Evolutionary conservation across 768 basidiomycete genomes (phyloP), one percentile per base, ranked within the genome.

Genomic region (Mycena chlorophos): DNA sequence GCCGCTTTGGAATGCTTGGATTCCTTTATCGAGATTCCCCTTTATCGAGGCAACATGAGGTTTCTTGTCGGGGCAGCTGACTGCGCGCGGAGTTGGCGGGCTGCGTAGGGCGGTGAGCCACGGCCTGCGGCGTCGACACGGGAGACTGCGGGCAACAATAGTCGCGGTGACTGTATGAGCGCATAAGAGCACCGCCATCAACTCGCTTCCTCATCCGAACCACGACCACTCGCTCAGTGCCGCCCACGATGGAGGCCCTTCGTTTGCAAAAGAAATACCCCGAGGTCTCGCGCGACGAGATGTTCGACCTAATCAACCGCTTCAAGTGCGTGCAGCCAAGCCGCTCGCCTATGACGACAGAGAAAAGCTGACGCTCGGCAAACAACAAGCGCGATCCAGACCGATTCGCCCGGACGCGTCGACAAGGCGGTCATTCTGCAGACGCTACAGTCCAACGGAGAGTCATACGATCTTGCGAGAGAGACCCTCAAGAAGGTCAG

Each of bases 271-370:
- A 88, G 77, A 96, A 95, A 72, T 94, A 88, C 67, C 93, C 95
- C 16, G 88, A 95, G 65, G 86, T 97, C 63, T 78, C 90, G 38
- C 85, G 86, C 67, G 94, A 96, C 78, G 94, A 95, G 75, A 93
- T 98, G 86, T 88, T 94, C 64, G 87, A 91, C 68, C 84, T 98
- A 70, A 86, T 97, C 72, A 93, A 88, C 71, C 84, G 87, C 56
- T 99, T 99, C 88, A 96, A 96, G 96, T 97, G 65, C 63, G 94
- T 81, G 52, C n/a, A n/a, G n/a, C n/a, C n/a, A n/a, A n/a, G 8
- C 14, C n/a, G 40, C 13, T 42, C 27, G 12, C 37, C 42, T 20
- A n/a, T 13, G 20, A 58, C 42, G 27, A 20, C 38, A 30, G 34
- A 39, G 13, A 42, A 54, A 57, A 52, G 43, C 53, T 52, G 28